Base-by-base conservation (phyloP, 306 rosid genomes). In the Inga oerstediana region DNA sequence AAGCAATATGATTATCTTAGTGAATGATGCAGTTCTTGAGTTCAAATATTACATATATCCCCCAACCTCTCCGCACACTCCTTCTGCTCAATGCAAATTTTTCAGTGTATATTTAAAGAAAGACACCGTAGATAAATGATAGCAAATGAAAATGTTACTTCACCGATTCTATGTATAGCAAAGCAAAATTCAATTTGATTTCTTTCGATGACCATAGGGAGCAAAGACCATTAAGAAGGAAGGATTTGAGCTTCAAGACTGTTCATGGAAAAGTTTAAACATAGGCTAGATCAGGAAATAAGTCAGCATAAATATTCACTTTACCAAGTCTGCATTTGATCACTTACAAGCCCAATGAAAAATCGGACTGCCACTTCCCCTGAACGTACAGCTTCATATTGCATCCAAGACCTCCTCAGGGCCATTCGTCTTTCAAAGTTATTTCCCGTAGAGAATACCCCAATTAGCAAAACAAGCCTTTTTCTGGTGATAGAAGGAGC, bases 401-500 rank as follows among this genome's bases (percentile, higher is more conserved):
- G 99, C 98, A 96, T 93, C 99, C 99, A 96, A 85, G 99, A 87
- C 86, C 97, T 91, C 91, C 99, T 88, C 44, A 96, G 75, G 16
- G 99, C 99, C 98, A 95, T 95, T 77, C 98, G 88, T 34, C 96
- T 94, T 84, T 93, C 91, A 87, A 95, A 95, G 88, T 95, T 93
- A 86, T 95, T 95, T 85, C 93, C 99, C 7, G 97, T 87, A 61
- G 99, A 96, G 80, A 92, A 93, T 61, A 93, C 96, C 62, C 99
- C 99, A 75, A 96, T 62, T 74, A 95, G 86, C 90, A 95, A 80
- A 79, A 90, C 81, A 67, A 91, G 93, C 84, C 93, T 88, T 88
- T 82, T 95, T 89, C 54, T 89, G 74, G 84, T 51, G 70, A 87
- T 80, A 10, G 88, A 67, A 4, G 98, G 98, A 85, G 95, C 98